A percentile compares a stretch with the other conserved stretches of the same genome.
These are phyloP conservation scores for Magnolia sinica DNA, from an alignment of 164 flowering plant genomes.

Conservation along the genomic window DNA sequence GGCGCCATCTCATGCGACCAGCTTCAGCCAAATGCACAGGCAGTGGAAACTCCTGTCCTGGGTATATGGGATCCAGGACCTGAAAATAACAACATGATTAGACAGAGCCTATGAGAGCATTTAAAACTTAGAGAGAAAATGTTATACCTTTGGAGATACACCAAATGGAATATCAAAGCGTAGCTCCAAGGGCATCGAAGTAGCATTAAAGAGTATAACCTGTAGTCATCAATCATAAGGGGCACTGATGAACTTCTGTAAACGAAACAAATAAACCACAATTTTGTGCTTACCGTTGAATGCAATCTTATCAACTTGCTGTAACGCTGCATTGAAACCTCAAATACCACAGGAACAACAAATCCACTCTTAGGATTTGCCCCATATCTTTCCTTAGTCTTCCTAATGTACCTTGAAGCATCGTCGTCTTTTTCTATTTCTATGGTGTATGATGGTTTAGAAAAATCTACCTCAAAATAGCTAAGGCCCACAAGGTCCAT, in stretches of 20 bases:
- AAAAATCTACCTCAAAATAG: constrained; percentile 82
- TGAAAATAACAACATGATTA: constrained; percentile 27
- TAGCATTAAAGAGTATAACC: constrained; percentile 77
- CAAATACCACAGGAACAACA: constrained; percentile 87
- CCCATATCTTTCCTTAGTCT: constrained; percentile 26
- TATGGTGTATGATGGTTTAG: constrained; percentile 37
- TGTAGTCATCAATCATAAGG: constrained; percentile 27
- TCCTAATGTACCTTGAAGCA: constrained; percentile 19
- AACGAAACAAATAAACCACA: neutral
- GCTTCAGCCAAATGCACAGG: constrained; percentile 94
- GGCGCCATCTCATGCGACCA: constrained; percentile 91
- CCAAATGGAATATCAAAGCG: constrained; percentile 98
- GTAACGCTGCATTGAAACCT: constrained; percentile 77
- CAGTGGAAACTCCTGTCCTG: constrained; percentile 83
- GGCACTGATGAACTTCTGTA: constrained; percentile 2
- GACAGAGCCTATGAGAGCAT: neutral
- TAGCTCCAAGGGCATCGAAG: constrained; percentile 75
- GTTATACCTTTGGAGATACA: constrained; percentile 76
- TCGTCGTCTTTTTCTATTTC: constrained; percentile 16
- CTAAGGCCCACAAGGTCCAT: constrained; percentile 95
- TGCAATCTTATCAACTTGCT: constrained; percentile 77
- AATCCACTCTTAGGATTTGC: constrained; percentile 33
- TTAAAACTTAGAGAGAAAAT: neutral
- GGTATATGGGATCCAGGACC: constrained; percentile 82
- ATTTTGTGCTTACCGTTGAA: constrained; percentile 64